Base-by-base conservation (phyloP, 2,329 filamentous ascomycete genomes). In the Claviceps sorghi region DNA sequence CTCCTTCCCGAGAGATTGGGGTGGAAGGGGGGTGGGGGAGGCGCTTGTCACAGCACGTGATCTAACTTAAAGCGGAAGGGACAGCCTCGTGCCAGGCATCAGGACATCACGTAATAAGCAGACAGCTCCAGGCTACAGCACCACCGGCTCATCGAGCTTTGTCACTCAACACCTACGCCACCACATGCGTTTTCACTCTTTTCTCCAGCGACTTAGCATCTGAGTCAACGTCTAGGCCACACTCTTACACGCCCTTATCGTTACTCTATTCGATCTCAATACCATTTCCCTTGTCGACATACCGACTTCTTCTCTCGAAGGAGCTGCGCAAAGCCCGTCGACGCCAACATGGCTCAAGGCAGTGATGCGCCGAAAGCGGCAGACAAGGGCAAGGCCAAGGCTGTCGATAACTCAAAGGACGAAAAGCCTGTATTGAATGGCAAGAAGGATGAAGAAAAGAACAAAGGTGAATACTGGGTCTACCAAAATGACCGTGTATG, bases 341-440 rank as follows among this genome's bases (percentile, higher is more conserved):
- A 64, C 65, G 61, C 67, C 69, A 77, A 70, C 72, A 95, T 97
- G 93, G 90, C 90, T 73, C 87, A 95, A 77, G 88, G 94, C 72
- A 88, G 84, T 74, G 87, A 95, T 73, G 79, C 84, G 77, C 78
- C 86, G 69, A 87, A 86, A 71, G 75, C 84, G 67, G 79, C 82
- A 68, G 88, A 95, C 72, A 97, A 97, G 79, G 90, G 89, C 72
- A 98, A 98, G 78, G 91, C 82, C 67, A 98, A 97, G 77, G 88
- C 84, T 57, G 77, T 83, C 56, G 83, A 88, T 54, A 79, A 80
- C 62, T 74, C 79, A 55, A 81, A 82, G 64, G 80, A 86, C 63
- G 84, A 82, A 54, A 88, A 88, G 73, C 69, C 77, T 48, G 68
- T 79, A 60, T 71, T 77, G 51, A 86, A 89, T 65, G 84, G 83